Evolutionary conservation across 257 asterid species (phyloP).

Genomic region (Capsicum chinense): DNA sequence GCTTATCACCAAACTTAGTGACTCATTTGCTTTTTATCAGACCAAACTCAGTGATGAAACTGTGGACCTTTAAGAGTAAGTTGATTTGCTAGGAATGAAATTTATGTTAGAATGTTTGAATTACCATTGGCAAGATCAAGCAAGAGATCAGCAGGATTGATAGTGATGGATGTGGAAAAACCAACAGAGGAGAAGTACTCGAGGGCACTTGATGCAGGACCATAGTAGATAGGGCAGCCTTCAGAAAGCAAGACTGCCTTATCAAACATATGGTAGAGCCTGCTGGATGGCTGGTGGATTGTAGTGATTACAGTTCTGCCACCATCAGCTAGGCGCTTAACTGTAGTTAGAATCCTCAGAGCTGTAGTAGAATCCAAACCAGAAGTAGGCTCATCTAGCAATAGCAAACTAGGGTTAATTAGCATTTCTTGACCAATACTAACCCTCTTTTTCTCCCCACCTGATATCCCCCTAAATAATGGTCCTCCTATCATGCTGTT

Average conservation of each 20-base stretch:
- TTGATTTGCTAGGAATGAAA: not conserved
- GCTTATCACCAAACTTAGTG: not conserved
- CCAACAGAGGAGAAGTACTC: constrained; percentile 93
- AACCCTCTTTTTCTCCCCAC: constrained; percentile 96
- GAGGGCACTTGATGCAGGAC: constrained; percentile 75
- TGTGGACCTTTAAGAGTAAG: not conserved
- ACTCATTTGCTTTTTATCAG: not conserved
- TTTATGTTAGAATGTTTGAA: not conserved
- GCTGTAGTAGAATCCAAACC: constrained; percentile 98
- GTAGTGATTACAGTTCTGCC: constrained; percentile 94
- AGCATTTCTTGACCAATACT: constrained; percentile 99
- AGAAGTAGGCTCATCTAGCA: constrained; percentile 97
- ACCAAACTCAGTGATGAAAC: not conserved
- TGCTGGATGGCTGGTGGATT: constrained; percentile 98
- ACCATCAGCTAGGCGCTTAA: constrained; percentile 78
- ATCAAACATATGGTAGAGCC: constrained; percentile 94
- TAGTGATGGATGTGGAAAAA: constrained; percentile 65
- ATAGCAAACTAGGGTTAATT: constrained; percentile 81
- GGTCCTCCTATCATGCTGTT: constrained; percentile 95
- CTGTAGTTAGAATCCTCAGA: constrained; percentile 71
- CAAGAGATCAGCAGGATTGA: constrained; percentile 95
- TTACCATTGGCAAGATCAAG: constrained; percentile 99
- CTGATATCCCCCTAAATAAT: constrained; percentile 85
- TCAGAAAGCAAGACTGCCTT: constrained; percentile 86
- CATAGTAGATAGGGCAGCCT: constrained; percentile 93